Percentiles rank a stretch among this genome's conserved stretches.
Evolutionary conservation across 208 protist species (phyloP).

Genomic region (Trypanosoma boissoni): DNA sequence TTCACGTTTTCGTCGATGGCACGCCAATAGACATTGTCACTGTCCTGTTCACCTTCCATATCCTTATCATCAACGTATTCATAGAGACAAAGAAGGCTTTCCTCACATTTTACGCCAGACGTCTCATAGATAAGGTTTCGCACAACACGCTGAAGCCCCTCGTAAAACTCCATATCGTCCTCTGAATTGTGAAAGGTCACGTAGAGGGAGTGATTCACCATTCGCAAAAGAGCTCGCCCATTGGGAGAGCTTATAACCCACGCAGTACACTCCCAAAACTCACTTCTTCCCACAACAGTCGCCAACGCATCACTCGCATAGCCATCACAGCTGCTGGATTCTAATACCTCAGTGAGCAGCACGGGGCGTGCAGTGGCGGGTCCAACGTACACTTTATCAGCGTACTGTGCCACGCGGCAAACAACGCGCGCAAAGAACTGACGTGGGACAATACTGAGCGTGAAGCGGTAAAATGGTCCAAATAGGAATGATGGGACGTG

Average conservation of each 20-base stretch:
- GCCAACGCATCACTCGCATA: not conserved
- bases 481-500: conserved; percentile 59
- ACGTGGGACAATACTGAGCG: conserved; percentile 62
- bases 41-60: conserved; percentile 16
- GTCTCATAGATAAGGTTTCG: conserved; percentile 59
- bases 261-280: conserved; percentile 31
- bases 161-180: conserved; percentile 53
- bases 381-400: conserved; percentile 53
- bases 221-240: conserved; percentile 61
- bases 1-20: conserved; percentile 54
- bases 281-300: conserved; percentile 11
- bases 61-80: conserved; percentile 19
- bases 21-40: conserved; percentile 30
- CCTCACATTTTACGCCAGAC: conserved; percentile 55
- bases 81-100: conserved; percentile 51
- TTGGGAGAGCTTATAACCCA: conserved; percentile 26
- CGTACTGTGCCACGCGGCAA: conserved; percentile 42
- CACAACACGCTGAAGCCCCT: conserved; percentile 49
- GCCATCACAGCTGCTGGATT: not conserved
- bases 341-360: conserved; percentile 10
- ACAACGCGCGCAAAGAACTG: conserved; percentile 76
- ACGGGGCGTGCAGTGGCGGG: conserved; percentile 22
- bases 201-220: conserved; percentile 79
- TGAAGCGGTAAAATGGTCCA: conserved; percentile 83
- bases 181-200: conserved; percentile 65